Percentiles rank a stretch among this genome's conserved stretches.
Evolutionary conservation across 202 grass and related monocot species (phyloP).

Genomic region (Bolboschoenoplectus hybrid): DNA sequence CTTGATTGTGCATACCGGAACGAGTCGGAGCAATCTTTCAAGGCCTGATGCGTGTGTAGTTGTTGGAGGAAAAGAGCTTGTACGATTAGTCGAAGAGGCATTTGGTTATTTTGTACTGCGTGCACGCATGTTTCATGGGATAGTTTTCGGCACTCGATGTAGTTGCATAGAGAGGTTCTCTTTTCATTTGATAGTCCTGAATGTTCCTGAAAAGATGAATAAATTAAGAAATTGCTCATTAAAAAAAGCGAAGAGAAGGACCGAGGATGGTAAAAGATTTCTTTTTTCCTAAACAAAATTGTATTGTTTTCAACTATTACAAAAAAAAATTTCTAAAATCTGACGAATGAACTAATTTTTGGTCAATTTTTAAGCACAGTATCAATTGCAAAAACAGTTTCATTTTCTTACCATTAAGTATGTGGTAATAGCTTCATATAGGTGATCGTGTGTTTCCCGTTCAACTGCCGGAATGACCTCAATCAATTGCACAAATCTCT

Average conservation of each 20-base stretch:
- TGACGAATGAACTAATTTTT: background rate
- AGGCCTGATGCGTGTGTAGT: constrained; percentile 73
- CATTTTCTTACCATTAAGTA: constrained; percentile 60
- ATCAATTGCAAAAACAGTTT: background rate
- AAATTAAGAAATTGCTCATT: constrained; percentile 2
- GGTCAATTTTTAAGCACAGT: background rate
- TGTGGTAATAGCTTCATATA: constrained; percentile 73
- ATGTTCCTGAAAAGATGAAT: constrained; percentile 51
- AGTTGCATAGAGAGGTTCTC: constrained; percentile 58
- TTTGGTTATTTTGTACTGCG: constrained; percentile 85
- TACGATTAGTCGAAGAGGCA: constrained; percentile 85
- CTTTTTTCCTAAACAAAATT: background rate
- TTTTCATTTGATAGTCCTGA: constrained; percentile 53
- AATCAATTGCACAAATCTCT: constrained; percentile 63
- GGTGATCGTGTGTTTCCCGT: constrained; percentile 70
- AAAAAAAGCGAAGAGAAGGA: background rate
- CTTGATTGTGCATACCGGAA: constrained; percentile 62
- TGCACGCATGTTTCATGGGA: constrained; percentile 78
- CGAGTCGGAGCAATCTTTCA: constrained; percentile 77
- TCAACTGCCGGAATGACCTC: constrained; percentile 48
- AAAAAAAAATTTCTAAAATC: background rate
- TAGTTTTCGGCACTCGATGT: constrained; percentile 75
- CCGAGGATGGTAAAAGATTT: background rate
- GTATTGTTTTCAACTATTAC: background rate
- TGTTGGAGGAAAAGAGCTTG: constrained; percentile 96